Evolutionary conservation across 768 basidiomycete genomes (phyloP), one percentile per base, ranked within the genome.

Genomic region (Cystobasidium onofrii): DNA sequence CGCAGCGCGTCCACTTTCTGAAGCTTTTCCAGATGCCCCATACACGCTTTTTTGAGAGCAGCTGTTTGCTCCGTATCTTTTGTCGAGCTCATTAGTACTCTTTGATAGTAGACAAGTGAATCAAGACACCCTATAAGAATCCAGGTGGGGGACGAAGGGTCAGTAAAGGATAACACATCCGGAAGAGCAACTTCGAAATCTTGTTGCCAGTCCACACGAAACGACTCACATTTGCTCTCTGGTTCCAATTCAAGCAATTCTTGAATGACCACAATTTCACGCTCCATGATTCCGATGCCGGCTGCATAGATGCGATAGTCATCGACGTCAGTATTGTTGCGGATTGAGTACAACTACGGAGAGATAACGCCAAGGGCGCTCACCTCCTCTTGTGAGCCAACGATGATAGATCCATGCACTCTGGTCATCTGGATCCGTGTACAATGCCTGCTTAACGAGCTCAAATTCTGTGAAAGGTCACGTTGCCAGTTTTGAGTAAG

Each of bases 361-460:
- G 31, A 54, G 61, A 66, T 27, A 44, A 17, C 25, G 18, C n/a
- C 17, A 54, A 29, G 15, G 23, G 34, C n/a, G 13, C 65, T 74
- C 78, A 89, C 93, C 89, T 75, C 86, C 81, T 9, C 91, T 92
- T 65, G 97, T 86, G 1, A 99, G 84, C 93, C 95, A 98, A n/a
- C 93, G 87, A 79, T 98, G 96, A 80, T 98, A 99, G 73, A 99
- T 87, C 96, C 96, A 99, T 0, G 91, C 92, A 74, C 91, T 92
- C 81, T 98, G 95, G 81, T 98, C 95, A 55, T 88, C 87, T 1
- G 96, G 96, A 78, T 97, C 94, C 0, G 94, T 96, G 82, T 93
- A 99, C 83, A 98, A 86, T 0, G 95, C 96, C 78, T 95, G 92
- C 77, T 88, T 86, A 17, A 97, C 88, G 9, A 98, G 84, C 46